Evolutionary conservation across 2,329 filamentous ascomycete species (phyloP), one percentile per base, ranked within the genome.

Genomic region (Aspergillus thermomutatus): DNA sequence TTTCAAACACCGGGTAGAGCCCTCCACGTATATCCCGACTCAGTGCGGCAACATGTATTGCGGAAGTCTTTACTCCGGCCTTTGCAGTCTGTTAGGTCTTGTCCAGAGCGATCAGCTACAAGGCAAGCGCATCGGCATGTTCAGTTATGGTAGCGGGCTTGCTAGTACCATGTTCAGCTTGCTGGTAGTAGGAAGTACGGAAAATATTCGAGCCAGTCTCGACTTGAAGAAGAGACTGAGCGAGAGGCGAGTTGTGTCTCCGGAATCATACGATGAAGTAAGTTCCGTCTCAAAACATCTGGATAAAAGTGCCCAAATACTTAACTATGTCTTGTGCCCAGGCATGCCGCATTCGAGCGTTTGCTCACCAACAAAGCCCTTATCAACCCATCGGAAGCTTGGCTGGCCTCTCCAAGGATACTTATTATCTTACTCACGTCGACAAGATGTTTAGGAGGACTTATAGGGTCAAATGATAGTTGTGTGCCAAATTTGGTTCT

Each of bases 381-480:
- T 94, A 85, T 78, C 84, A 80, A 62, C 90, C 90, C 59, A 75
- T 81, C 68, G 90, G 90, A 56, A 85, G 85, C 52, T 70, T 81
- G 28, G 87, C 89, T 48, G 89, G 84, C 65, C 83, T 93, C 56
- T 72, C 73, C 58, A 77, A 83, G 57, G 87, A 85, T 57, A 86
- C 86, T 25, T 94, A 93, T 80, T 94, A 92, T 79, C 82, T 94
- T 57, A 85, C 85, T 70, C 86, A 87, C 73, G 84, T 94, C 49
- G 90, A 94, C 70, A 89, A 91, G 66, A 91, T 91, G 89, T 94
- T 90, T 86, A 87, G 89, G 80, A 85, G 90, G 69, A 83, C 84
- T 72, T 94, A 94, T 77, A 78, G 82, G 55, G 73, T 92, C 79
- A 90, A 92, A 83, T 87, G 83, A 74, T 92, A 84, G 71, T 61